These are phyloP conservation scores for Metarhizium sp. DNA, from an alignment of 2,329 filamentous ascomycete species.

Conservation along the genomic window DNA sequence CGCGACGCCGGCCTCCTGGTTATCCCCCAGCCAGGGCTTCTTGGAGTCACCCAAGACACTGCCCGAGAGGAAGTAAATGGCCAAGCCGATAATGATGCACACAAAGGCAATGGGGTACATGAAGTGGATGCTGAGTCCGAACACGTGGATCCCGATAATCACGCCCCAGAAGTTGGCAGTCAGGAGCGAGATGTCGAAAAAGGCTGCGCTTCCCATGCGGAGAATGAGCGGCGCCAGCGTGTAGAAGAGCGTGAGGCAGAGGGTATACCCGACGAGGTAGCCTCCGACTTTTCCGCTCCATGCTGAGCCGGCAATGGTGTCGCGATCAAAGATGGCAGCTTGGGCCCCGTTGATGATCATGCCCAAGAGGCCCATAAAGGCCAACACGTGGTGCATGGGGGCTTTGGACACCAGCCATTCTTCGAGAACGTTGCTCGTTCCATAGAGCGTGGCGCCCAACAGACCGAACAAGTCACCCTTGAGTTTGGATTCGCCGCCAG, in stretches of 20 bases:
- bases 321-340: constrained; percentile 83
- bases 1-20: constrained; percentile 72
- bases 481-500: constrained; percentile 53
- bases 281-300: constrained; percentile 46
- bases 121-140: constrained; percentile 71
- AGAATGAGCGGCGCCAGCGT: constrained; percentile 77
- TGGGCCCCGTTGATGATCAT: constrained; percentile 87
- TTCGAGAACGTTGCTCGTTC: constrained; percentile 81
- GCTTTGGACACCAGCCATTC: constrained; percentile 86
- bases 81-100: constrained; percentile 75
- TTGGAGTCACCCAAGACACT: constrained; percentile 74
- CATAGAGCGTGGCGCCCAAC: constrained; percentile 83
- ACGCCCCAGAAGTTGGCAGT: constrained; percentile 97
- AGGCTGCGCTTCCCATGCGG: constrained; percentile 81
- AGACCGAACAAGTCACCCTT: constrained; percentile 93
- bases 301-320: constrained; percentile 7
- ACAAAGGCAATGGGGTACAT: constrained; percentile 96
- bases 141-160: constrained; percentile 82
- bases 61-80: constrained; percentile 81
- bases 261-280: constrained; percentile 83
- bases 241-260: constrained; percentile 80
- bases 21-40: constrained; percentile 89
- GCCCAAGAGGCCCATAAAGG: constrained; percentile 81
- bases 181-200: constrained; percentile 91
- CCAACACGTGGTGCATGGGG: constrained; percentile 87